Evolutionary conservation across 2,329 filamentous ascomycete species (phyloP).

Genomic region (Xylariaceae sp.): DNA sequence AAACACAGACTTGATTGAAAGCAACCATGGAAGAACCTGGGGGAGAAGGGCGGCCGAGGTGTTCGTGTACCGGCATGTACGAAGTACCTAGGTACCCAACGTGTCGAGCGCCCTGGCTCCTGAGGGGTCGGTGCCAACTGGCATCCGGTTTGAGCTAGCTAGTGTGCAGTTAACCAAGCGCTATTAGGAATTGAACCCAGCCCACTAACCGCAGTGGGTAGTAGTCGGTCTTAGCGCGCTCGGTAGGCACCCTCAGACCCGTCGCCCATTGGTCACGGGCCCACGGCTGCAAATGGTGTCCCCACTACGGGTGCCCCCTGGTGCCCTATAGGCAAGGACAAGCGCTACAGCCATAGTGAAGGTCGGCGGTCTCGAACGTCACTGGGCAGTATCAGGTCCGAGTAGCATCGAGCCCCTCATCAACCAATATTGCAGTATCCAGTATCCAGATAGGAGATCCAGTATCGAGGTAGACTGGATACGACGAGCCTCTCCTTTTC

Average conservation of each 20-base stretch:
- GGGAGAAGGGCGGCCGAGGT: no score
- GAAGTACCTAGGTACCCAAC: no score
- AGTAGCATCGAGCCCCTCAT: constrained; percentile 28
- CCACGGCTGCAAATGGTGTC: constrained; percentile 23
- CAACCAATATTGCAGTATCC: constrained; percentile 18
- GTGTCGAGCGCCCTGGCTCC: no score
- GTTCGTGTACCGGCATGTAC: no score
- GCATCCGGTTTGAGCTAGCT: no score
- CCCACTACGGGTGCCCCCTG: constrained; percentile 16
- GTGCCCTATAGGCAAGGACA: neutral
- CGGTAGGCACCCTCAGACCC: neutral
- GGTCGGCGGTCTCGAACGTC: constrained; percentile 22
- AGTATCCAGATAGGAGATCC: neutral
- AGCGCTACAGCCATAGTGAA: neutral
- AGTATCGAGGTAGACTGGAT: neutral
- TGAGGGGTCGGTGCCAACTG: no score
- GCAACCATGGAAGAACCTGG: no score
- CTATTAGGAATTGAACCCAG: no score
- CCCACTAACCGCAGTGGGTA: no score
- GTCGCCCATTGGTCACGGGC: constrained; percentile 25
- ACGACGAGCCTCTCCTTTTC: constrained; percentile 10
- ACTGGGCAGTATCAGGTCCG: constrained; percentile 2
- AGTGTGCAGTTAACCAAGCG: no score
- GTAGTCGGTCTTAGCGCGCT: no score
- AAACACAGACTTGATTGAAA: no score